These are phyloP conservation scores for Bassia scoparia DNA, from an alignment of 148 eudicot genomes.

Conservation along the genomic window DNA sequence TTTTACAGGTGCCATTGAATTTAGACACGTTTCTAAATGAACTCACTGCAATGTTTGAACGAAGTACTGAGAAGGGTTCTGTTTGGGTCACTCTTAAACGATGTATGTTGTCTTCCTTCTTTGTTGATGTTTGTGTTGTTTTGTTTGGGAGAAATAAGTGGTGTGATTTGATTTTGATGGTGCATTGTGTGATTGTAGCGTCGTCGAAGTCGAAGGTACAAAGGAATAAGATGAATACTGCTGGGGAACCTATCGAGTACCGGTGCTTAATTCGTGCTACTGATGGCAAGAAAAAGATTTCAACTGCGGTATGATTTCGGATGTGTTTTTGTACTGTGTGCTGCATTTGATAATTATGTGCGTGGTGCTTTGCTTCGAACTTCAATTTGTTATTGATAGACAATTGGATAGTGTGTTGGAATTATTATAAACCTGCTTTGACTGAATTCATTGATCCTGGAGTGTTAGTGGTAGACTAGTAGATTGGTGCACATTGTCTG, in stretches of 20 bases:
- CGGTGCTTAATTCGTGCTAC: conserved; percentile 88
- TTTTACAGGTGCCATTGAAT: conserved; percentile 55
- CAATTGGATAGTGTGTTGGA: not conserved
- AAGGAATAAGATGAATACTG: conserved; percentile 58
- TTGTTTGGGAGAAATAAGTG: not conserved
- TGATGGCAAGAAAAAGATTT: conserved; percentile 80
- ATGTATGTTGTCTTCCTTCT: conserved; percentile 36
- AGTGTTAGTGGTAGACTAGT: not conserved
- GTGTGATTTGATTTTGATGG: conserved; percentile 12
- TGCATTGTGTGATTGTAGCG: conserved; percentile 38
- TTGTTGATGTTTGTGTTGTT: not conserved
- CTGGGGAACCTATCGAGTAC: conserved; percentile 60
- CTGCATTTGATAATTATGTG: not conserved
- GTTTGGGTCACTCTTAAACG: conserved; percentile 94
- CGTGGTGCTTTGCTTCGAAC: not conserved
- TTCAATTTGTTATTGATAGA: not conserved
- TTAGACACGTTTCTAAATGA: conserved; percentile 81
- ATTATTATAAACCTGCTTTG: not conserved
- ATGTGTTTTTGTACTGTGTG: not conserved
- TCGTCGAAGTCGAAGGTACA: conserved; percentile 67
- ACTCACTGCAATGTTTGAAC: conserved; percentile 81
- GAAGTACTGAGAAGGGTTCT: conserved; percentile 66
- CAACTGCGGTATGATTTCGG: conserved; percentile 56
- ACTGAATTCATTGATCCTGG: not conserved
- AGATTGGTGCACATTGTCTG: not conserved